Evolutionary conservation across 441 rosid genomes (phyloP), one percentile per base, ranked within the genome.

Genomic region (Flueggea neowawraea): DNA sequence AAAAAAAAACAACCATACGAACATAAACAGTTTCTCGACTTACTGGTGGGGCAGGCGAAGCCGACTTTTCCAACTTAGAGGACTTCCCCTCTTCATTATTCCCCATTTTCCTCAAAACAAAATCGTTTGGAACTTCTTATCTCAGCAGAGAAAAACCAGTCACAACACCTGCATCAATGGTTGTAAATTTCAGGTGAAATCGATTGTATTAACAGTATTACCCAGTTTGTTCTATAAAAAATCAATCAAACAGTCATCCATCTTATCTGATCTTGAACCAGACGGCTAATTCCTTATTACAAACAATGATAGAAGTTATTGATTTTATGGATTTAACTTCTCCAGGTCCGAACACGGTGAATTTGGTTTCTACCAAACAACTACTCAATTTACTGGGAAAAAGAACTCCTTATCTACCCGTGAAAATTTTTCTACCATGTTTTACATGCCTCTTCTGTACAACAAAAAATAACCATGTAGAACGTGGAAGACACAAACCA

Each of bases 21-120:
- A 12, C 53, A 39, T n/a, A 53, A 43, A 64, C 51, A 14, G 52
- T 58, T n/a, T n/a, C 69, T 65, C 63, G 57, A 72, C 84, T 73
- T 72, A 87, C 97, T 79, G 49, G 60, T 10, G 80, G 70, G 31
- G 78, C 74, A 48, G 88, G 87, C 55, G 95, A 80, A 62, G 91
- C 67, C 39, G 91, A 63, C 73, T 82, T 87, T 10, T 86, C 92
- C 44, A 89, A 65, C 72, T 83, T 91, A 32, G 73, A 57, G 41
- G 86, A 59, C 66, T 91, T 91, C 14, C 73, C 72, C 61, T 94
- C 99, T 50, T 87, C 99, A 65, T 64, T 82, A 75, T 73, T 83
- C 50, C 89, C 90, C 99, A 94, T 94, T 64, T 61, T 62, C 61
- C 62, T 36, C 50, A 63, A 67, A 55, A n/a, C 41, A 66, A 57